These are phyloP conservation scores for Aspergillus ruber DNA, from an alignment of 2,329 filamentous ascomycete genomes.

Conservation along the genomic window DNA sequence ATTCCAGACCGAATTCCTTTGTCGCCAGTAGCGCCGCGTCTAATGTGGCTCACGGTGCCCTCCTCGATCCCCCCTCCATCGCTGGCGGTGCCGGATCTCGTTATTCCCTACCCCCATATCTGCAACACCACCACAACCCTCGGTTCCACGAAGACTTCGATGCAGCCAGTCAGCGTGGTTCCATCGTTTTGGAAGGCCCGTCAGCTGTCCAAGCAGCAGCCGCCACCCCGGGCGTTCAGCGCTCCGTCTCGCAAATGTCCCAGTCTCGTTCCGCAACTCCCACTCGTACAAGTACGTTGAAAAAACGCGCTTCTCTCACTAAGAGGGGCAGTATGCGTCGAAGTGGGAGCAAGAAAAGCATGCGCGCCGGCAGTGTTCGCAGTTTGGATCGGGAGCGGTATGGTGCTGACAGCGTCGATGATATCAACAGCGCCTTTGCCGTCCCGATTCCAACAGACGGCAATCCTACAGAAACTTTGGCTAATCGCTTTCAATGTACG, in stretches of 20 bases:
- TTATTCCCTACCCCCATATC: neutral
- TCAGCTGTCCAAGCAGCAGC: conserved; percentile 3
- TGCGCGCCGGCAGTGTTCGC: conserved; percentile 78
- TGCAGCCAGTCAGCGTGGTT: conserved; percentile 28
- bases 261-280: conserved; percentile 33
- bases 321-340: conserved; percentile 69
- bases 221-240: conserved; percentile 22
- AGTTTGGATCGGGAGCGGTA: conserved; percentile 60
- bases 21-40: conserved; percentile 30
- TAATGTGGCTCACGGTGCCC: conserved; percentile 28
- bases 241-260: conserved; percentile 38
- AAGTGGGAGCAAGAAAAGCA: conserved; percentile 71
- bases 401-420: conserved; percentile 46
- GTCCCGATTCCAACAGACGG: conserved; percentile 83
- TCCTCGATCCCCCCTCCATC: conserved; percentile 23
- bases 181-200: conserved; percentile 25
- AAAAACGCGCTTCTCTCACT: conserved; percentile 78
- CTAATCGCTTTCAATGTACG: conserved; percentile 81
- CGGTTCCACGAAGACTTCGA: conserved; percentile 37
- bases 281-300: conserved; percentile 65
- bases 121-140: conserved; percentile 24
- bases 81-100: neutral
- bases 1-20: conserved; percentile 38
- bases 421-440: conserved; percentile 74
- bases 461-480: conserved; percentile 80